phyloP scores from a whole-genome alignment of 768 basidiomycete species.

The Macrolepiota fuliginosa region DNA sequence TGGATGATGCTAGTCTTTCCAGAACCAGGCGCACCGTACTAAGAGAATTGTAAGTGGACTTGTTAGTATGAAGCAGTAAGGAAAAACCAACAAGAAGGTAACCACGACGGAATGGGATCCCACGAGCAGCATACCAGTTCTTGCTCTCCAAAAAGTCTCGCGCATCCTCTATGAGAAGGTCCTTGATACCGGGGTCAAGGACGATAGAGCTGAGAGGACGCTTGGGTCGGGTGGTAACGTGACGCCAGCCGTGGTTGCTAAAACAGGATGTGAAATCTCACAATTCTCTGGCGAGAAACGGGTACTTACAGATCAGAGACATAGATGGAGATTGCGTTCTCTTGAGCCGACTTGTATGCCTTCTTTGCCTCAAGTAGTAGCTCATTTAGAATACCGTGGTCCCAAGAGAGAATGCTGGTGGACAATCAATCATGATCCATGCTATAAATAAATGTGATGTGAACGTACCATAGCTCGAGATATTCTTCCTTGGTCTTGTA shows the following conservation, averaged over 20 bases:
- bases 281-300: neutral
- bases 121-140: constrained; percentile 71
- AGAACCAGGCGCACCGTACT: constrained; percentile 74
- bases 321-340: constrained; percentile 51
- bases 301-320: constrained; percentile 39
- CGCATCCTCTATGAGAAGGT: constrained; percentile 65
- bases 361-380: constrained; percentile 55
- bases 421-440: neutral
- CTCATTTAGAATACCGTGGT: constrained; percentile 42
- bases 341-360: constrained; percentile 46
- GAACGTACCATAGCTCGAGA: constrained; percentile 40
- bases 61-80: neutral
- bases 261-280: neutral
- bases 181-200: constrained; percentile 66
- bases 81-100: constrained; percentile 50
- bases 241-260: constrained; percentile 45
- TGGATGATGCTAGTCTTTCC: constrained; percentile 82
- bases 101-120: constrained; percentile 80
- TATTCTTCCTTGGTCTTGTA: constrained; percentile 34
- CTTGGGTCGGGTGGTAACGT: constrained; percentile 57
- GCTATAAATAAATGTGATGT: neutral
- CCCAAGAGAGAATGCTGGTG: constrained; percentile 47
- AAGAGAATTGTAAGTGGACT: neutral
- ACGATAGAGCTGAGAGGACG: constrained; percentile 67
- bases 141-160: constrained; percentile 68